Evolutionary conservation across 2,329 filamentous ascomycete genomes (phyloP).

Genomic region (Blastomyces percursus): DNA sequence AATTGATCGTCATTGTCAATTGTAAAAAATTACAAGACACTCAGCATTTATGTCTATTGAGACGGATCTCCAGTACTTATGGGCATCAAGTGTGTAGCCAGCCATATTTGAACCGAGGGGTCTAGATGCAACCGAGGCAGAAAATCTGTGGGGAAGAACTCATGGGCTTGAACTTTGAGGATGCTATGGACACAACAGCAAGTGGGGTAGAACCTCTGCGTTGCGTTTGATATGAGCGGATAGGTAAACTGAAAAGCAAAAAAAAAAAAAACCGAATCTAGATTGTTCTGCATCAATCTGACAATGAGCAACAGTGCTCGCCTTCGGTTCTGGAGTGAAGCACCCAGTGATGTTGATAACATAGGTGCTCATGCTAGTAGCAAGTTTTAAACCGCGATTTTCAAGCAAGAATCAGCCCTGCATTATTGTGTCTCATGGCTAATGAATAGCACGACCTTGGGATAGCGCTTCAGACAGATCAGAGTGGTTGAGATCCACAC

Average conservation of each 20-base stretch:
- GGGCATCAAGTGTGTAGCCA: background rate
- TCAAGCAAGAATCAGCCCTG: background rate
- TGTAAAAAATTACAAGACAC: background rate
- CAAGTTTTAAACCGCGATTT: background rate
- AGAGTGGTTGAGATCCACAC: background rate
- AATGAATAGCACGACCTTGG: background rate
- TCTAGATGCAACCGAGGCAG: background rate
- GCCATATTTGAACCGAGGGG: background rate
- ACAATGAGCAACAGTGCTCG: background rate
- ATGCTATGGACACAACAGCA: no score
- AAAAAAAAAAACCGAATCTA: no score
- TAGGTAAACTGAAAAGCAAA: no score
- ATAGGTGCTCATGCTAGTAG: background rate
- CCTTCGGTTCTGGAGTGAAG: background rate
- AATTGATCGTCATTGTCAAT: background rate
- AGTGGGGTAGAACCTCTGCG: no score
- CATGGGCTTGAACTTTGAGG: background rate
- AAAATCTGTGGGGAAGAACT: background rate
- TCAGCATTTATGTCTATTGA: background rate
- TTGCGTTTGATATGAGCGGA: no score
- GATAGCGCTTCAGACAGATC: background rate
- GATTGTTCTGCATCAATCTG: background rate
- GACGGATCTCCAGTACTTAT: background rate
- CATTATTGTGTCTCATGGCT: background rate
- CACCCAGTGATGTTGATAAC: background rate